A percentile compares a stretch with the other conserved stretches of the same genome.
Evolutionary conservation across 768 basidiomycete genomes (phyloP).

Genomic region (Suillus paluster): DNA sequence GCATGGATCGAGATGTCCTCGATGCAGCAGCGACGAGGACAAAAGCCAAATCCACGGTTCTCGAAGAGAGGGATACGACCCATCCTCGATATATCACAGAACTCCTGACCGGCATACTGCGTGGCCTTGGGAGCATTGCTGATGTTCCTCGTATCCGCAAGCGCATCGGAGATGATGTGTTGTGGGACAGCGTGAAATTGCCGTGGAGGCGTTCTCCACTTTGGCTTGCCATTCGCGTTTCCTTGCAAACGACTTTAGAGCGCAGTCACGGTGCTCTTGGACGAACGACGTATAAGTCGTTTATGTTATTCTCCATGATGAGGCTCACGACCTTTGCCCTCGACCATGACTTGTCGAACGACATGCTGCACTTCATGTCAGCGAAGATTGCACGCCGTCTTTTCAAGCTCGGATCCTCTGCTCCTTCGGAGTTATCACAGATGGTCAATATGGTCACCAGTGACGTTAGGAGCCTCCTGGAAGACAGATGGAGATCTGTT

Average conservation of each 20-base stretch:
- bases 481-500: conserved; percentile 41
- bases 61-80: conserved; percentile 32
- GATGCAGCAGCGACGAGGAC: conserved; percentile 36
- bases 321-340: conserved; percentile 17
- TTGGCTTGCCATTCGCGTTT: conserved; percentile 55
- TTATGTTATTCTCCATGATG: conserved; percentile 36
- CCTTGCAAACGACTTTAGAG: conserved; percentile 43
- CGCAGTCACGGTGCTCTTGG: conserved; percentile 18
- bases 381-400: conserved; percentile 43
- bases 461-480: conserved; percentile 24
- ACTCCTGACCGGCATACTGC: conserved; percentile 50
- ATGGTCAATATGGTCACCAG: conserved; percentile 15
- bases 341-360: conserved; percentile 24
- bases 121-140: conserved; percentile 38
- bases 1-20: conserved; percentile 37
- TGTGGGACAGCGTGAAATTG: conserved; percentile 41
- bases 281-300: conserved; percentile 33
- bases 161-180: conserved; percentile 52
- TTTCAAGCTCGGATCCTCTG: conserved; percentile 37
- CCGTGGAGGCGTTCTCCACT: conserved; percentile 56
- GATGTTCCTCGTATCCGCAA: conserved; percentile 41
- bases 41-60: conserved; percentile 38
- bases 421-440: conserved; percentile 20
- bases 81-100: conserved; percentile 55
- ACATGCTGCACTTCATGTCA: conserved; percentile 42